These are phyloP conservation scores for Paxillus rubicundulus DNA, from an alignment of 768 basidiomycete genomes.

Conservation along the genomic window DNA sequence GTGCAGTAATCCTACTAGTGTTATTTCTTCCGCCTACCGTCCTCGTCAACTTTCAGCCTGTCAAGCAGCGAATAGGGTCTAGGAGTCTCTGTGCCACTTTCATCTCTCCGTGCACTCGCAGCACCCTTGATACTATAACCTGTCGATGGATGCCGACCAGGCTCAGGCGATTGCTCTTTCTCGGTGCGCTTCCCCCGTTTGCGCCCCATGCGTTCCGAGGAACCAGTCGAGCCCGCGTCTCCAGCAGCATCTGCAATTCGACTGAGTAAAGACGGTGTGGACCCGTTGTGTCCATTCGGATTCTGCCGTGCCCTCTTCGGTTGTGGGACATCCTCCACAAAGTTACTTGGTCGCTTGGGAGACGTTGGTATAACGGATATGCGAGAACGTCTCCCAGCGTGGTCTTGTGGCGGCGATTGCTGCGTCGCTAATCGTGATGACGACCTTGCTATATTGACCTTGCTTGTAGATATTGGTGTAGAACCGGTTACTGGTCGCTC, in stretches of 20 bases:
- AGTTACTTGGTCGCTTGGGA: constrained; percentile 25
- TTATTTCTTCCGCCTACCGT: constrained; percentile 28
- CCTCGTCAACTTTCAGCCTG: constrained; percentile 30
- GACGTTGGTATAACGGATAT: constrained; percentile 11
- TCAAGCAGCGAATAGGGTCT: constrained; percentile 32
- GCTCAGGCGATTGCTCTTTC: constrained; percentile 24
- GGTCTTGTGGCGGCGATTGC: constrained; percentile 14
- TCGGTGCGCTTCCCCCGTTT: constrained; percentile 19
- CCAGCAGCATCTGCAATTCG: constrained; percentile 34
- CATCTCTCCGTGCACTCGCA: constrained; percentile 34
- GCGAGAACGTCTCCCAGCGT: constrained; percentile 2
- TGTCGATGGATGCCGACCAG: constrained; percentile 35
- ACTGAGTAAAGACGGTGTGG: constrained; percentile 43
- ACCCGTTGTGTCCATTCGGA: constrained; percentile 25
- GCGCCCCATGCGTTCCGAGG: constrained; percentile 18
- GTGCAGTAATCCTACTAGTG: constrained; percentile 23
- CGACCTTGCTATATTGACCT: constrained; percentile 14
- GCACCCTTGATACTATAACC: constrained; percentile 58
- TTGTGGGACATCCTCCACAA: constrained; percentile 32
- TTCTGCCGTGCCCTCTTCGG: constrained; percentile 34
- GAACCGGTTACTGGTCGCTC: constrained; percentile 14
- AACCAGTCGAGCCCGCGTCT: constrained; percentile 13
- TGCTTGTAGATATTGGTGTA: constrained; percentile 11
- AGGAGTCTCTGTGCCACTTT: constrained; percentile 8
- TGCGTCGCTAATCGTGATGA: constrained; percentile 9